A percentile compares a stretch with the other conserved stretches of the same genome.
Conservation (phyloP, 352 stramenopile species). For the Pythium brachiatum region DNA sequence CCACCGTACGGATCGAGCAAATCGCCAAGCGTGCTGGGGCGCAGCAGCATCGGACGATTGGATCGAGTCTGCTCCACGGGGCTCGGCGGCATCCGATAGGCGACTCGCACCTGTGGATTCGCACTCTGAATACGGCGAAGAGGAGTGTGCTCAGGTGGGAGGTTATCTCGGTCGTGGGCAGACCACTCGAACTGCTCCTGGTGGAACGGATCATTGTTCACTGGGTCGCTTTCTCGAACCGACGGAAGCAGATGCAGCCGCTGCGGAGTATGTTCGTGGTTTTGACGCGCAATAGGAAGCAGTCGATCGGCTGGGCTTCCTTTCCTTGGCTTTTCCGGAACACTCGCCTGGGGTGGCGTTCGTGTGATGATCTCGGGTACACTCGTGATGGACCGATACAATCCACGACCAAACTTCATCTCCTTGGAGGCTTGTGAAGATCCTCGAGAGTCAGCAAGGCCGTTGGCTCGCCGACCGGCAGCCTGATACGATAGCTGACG, state of each 20-base stretch:
- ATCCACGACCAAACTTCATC: constrained; percentile 16
- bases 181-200: constrained; percentile 7
- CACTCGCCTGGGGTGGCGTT: background rate
- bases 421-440: constrained; percentile 4
- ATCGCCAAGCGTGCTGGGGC: constrained; percentile 21
- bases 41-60: constrained; percentile 16
- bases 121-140: constrained; percentile 15
- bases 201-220: background rate
- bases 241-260: constrained; percentile 13
- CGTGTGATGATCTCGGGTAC: constrained; percentile 19
- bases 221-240: constrained; percentile 7
- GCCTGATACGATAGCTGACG: background rate
- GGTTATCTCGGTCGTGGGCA: constrained; percentile 1
- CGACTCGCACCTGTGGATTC: constrained; percentile 15
- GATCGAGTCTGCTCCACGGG: constrained; percentile 10
- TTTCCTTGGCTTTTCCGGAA: background rate
- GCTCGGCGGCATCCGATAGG: constrained; percentile 19
- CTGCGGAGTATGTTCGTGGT: constrained; percentile 4
- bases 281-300: constrained; percentile 5
- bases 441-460: background rate
- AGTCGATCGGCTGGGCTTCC: constrained; percentile 12
- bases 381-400: constrained; percentile 18
- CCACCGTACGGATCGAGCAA: constrained; percentile 19
- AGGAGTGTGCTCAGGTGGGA: constrained; percentile 6
- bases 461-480: constrained; percentile 2